Percentiles rank a stretch among this genome's conserved stretches.
phyloP scores from a whole-genome alignment of 371 early-diverging fungal species.

The Chytridium lagenaria region DNA sequence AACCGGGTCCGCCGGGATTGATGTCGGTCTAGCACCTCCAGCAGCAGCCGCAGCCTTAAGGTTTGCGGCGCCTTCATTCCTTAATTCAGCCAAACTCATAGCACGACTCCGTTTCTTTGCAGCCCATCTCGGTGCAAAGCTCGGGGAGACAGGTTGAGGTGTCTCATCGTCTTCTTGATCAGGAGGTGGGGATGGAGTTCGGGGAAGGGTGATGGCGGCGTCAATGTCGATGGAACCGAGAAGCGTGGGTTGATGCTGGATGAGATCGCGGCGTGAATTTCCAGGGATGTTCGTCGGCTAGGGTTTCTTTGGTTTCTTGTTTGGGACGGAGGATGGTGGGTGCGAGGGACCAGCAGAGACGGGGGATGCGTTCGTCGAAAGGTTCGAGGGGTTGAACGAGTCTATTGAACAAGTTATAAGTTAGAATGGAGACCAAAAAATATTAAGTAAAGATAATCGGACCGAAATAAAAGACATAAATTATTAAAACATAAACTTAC shows the following conservation, averaged over 20 bases:
- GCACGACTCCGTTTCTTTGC: constrained; percentile 13
- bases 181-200: constrained; percentile 18
- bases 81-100: constrained; percentile 14
- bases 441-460: background rate
- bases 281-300: constrained; percentile 35
- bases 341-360: constrained; percentile 39
- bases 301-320: constrained; percentile 30
- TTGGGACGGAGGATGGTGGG: constrained; percentile 45
- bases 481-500: constrained; percentile 14
- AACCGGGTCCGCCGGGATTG: no score
- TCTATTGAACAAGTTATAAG: constrained; percentile 3
- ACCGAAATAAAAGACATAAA: background rate
- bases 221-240: constrained; percentile 19
- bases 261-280: constrained; percentile 35
- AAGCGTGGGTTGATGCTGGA: constrained; percentile 28
- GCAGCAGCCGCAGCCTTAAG: background rate
- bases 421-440: background rate
- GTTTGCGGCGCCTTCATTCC: constrained; percentile 10
- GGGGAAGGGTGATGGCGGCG: background rate
- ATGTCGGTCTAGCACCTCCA: constrained; percentile 10
- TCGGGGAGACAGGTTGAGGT: background rate
- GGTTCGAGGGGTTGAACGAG: constrained; percentile 24
- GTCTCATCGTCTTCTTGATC: constrained; percentile 16
- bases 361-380: constrained; percentile 35
- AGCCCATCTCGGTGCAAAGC: background rate